These are phyloP conservation scores for Yamadazyma paraphyllophila DNA, from an alignment of 805 yeast genomes.

Conservation along the genomic window DNA sequence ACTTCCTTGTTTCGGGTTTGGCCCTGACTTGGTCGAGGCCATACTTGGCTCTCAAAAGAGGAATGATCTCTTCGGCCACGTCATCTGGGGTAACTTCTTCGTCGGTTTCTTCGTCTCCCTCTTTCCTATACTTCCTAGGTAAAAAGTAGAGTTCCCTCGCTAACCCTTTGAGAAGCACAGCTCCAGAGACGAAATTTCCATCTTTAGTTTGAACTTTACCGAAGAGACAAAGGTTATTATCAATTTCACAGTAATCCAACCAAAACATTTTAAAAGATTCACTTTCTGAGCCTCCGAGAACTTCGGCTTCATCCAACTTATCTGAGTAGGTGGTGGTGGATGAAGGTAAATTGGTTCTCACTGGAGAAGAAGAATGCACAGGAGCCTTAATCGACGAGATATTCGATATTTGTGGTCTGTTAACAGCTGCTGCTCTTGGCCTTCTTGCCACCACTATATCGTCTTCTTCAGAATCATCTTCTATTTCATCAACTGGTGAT, in stretches of 20 bases:
- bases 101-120: constrained; percentile 37
- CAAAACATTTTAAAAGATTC: constrained; percentile 74
- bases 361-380: constrained; percentile 22
- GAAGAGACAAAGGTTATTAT: constrained; percentile 64
- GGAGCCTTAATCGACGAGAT: constrained; percentile 37
- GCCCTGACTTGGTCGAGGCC: constrained; percentile 64
- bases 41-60: constrained; percentile 58
- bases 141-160: constrained; percentile 72
- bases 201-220: constrained; percentile 72
- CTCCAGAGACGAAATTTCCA: constrained; percentile 63
- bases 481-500: constrained; percentile 20
- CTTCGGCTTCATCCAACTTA: constrained; percentile 27
- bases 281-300: constrained; percentile 24
- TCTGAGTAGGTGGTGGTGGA: constrained; percentile 24
- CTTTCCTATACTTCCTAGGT: constrained; percentile 54
- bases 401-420: constrained; percentile 29
- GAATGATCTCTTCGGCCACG: constrained; percentile 73
- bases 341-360: constrained; percentile 17
- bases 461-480: constrained; percentile 46
- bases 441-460: constrained; percentile 54
- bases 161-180: constrained; percentile 71
- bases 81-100: constrained; percentile 54
- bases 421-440: constrained; percentile 46
- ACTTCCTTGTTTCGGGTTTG: constrained; percentile 70
- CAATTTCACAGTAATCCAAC: constrained; percentile 85